Base-by-base conservation (phyloP, 768 basidiomycete genomes). In the Pilatotrama ljubarskyi region DNA sequence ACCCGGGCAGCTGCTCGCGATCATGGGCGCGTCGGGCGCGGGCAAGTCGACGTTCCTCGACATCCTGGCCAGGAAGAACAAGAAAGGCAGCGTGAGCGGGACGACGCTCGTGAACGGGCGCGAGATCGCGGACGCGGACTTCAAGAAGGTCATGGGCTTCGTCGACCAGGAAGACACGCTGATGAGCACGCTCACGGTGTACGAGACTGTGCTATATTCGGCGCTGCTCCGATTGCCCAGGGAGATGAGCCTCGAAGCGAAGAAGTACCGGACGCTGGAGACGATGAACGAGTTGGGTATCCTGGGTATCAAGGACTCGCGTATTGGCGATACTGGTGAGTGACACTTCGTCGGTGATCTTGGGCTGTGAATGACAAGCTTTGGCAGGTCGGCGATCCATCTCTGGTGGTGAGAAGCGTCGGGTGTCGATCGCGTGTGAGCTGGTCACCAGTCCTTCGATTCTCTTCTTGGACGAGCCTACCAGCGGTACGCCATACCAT, bases 141-240 rank as follows among this genome's bases (percentile, higher is more conserved):
- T 93, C 78, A 88, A 86, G 71, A 84, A 86, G 36, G 89, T 98
- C 5, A 86, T 90, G 64, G 97, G 97, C 29, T 99, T 91, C 65
- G 97, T 99, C 43, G 96, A 99, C 70, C 97, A 99, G 74, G 97
- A 98, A 73, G 97, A 99, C 72, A 97, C 94, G 10, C 75, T 99
- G 63, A 96, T 99, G 91, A 85, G 89, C 69, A 98, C 96, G 8
- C 77, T 98, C 75, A 99, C 96, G 3, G 97, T 98, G 20, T 98
- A 98, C 73, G 97, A 99, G 79, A 98, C 95, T 0, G 89, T 99
- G 17, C 73, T 98, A 53, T 97, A 97, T 70, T 95, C 92, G 51
- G 97, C 97, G 13, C 71, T 98, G 47, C 73, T 99, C 68, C 76
- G 97, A 64, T 73, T 99, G 25, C 97, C 97, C 14, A 77, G 95